Evolutionary conservation across 208 protist species (phyloP), one percentile per base, ranked within the genome.

Genomic region (Naegleria fowleri): DNA sequence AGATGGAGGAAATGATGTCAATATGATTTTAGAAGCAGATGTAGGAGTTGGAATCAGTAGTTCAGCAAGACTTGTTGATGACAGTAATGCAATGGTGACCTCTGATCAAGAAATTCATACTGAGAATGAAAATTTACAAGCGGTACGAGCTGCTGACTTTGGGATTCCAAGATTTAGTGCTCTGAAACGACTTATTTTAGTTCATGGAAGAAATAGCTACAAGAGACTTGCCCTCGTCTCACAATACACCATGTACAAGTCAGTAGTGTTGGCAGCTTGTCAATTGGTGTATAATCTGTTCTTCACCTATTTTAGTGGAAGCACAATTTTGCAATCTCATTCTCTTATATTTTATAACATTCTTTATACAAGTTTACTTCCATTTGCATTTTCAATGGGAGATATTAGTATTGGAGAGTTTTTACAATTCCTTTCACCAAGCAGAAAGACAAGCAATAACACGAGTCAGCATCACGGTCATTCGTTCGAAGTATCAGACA

Each of bases 231-330:
- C 92, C 39, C 91, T 89, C 33, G 6, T 97, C 0, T 92, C 96
- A 40, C 90, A 94, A 11, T 98, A 98, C 90, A 96, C 93, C 67
- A 97, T 98, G 90, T 98, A 97, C 92, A 97, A 97, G 92, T 98
- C 96, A 40, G 96, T 98, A 94, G 93, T 98, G 40, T 95, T 98
- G 48, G 93, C 94, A 75, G 97, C 98, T 55, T 96, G 97, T 79
- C 97, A 98, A 92, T 92, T 98, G 16, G 92, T 95, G 15, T 98
- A 95, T 93, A 98, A 97, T 92, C 87, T 94, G 0, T 90, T 86
- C 11, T 51, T 86, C 5, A 51, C n/a, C 13, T 13, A 33, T 40
- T 86, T 86, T 33, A 40, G n/a, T 51, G 83, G 83, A 51, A n/a
- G 5, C 4, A 33, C 83, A 51, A 15, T 86, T 41, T 33, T 86